A percentile compares a stretch with the other conserved stretches of the same genome.
phyloP scores from a whole-genome alignment of 805 yeast species.

The Candida koratica region DNA sequence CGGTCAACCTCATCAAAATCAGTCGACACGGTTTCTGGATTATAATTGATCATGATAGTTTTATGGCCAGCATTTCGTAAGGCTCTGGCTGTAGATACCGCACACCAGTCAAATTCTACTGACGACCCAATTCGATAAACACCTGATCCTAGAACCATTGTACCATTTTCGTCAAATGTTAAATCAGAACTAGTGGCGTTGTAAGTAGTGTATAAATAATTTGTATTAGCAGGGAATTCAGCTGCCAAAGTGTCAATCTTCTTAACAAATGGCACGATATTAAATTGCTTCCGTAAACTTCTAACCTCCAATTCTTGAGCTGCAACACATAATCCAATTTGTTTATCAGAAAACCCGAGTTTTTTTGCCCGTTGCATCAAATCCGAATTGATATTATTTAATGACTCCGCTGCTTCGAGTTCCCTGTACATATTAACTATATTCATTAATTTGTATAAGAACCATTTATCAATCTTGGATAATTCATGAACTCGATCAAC shows the following conservation, averaged over 20 bases:
- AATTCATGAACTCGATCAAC: constrained; percentile 89
- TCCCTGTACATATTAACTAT: constrained; percentile 85
- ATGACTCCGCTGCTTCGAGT: constrained; percentile 56
- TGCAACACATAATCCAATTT: constrained; percentile 75
- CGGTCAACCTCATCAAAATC: constrained; percentile 98
- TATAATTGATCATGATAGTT: constrained; percentile 95
- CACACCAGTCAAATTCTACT: constrained; percentile 99
- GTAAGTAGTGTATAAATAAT: constrained; percentile 93
- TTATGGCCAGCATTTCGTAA: constrained; percentile 81
- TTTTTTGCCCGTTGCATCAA: constrained; percentile 78
- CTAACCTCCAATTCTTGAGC: constrained; percentile 79
- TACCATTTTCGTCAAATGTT: constrained; percentile 82
- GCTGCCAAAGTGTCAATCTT: constrained; percentile 97
- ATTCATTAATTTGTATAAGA: constrained; percentile 86
- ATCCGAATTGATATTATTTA: constrained; percentile 62
- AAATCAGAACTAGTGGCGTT: constrained; percentile 86
- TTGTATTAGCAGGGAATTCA: constrained; percentile 96
- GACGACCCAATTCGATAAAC: constrained; percentile 98
- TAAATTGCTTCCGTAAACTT: constrained; percentile 71
- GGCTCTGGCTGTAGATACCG: constrained; percentile 93
- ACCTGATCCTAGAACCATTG: constrained; percentile 96
- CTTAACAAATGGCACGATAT: constrained; percentile 89
- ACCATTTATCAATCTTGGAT: constrained; percentile 95
- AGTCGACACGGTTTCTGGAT: constrained; percentile 98
- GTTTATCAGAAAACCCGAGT: constrained; percentile 93